A percentile compares a stretch with the other conserved stretches of the same genome.
Conservation (phyloP, 2,329 filamentous ascomycete species). For the Coniochaeta prunicola region DNA sequence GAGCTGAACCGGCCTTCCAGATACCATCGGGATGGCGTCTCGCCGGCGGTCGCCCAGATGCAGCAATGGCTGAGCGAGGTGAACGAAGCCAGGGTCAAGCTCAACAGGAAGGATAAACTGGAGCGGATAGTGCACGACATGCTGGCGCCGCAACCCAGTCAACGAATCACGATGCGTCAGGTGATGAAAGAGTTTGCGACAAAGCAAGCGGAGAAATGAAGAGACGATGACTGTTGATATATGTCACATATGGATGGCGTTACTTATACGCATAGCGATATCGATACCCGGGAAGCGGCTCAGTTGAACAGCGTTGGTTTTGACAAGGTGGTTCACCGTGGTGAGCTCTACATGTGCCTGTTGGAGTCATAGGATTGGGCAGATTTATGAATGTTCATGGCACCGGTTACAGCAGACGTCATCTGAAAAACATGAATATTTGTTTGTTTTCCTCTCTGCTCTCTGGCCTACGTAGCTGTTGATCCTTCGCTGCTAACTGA, state of each 20-base stretch:
- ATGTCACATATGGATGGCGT: not conserved
- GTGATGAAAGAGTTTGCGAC: constrained; percentile 36
- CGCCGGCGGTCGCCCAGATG: constrained; percentile 43
- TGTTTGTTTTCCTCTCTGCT: not conserved
- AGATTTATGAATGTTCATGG: not conserved
- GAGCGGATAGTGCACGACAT: constrained; percentile 47
- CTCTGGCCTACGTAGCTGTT: not conserved
- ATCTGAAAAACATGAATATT: not conserved
- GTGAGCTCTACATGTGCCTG: not conserved
- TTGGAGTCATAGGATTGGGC: not conserved
- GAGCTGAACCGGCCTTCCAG: constrained; percentile 36
- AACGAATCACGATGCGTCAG: constrained; percentile 47
- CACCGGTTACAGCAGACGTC: not conserved
- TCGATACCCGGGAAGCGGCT: not conserved
- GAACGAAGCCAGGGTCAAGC: constrained; percentile 35
- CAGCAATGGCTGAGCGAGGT: constrained; percentile 49
- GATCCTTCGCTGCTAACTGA: too few relatives aligned
- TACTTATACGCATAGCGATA: not conserved
- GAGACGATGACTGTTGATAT: not conserved
- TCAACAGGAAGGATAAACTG: constrained; percentile 39
- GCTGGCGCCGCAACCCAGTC: constrained; percentile 41
- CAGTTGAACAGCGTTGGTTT: not conserved
- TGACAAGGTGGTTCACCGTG: not conserved
- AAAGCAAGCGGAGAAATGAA: constrained; percentile 15
- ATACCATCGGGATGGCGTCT: constrained; percentile 13